phyloP scores from a whole-genome alignment of 371 early-diverging fungal genomes.

The Basidiobolus meristosporus region DNA sequence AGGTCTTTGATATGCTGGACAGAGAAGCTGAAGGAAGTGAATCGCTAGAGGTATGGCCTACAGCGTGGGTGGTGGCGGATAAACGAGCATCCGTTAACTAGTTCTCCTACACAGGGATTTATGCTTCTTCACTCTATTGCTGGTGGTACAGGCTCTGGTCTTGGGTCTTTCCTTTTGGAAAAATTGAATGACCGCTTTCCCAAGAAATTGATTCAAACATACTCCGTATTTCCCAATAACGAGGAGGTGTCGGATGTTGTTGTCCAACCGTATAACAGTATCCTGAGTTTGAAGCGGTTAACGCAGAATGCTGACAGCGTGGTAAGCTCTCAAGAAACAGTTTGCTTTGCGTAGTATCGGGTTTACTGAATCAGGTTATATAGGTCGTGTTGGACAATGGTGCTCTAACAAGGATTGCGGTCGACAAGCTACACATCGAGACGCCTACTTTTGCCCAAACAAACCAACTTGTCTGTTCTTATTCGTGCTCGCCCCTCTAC shows the following conservation, averaged over 20 bases:
- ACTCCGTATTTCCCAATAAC: constrained; percentile 98
- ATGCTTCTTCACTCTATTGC: constrained; percentile 86
- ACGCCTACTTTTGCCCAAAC: constrained; percentile 92
- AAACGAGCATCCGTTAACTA: too few species aligned
- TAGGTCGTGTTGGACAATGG: constrained; percentile 86
- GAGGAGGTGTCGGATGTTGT: constrained; percentile 96
- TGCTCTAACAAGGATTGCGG: constrained; percentile 82
- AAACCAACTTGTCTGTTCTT: constrained; percentile 68
- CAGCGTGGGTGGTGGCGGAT: too few species aligned
- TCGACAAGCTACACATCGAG: constrained; percentile 82
- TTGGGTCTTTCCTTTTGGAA: constrained; percentile 82
- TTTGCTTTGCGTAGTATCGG: constrained; percentile 8
- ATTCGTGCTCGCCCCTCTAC: not conserved
- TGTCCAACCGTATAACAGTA: constrained; percentile 99
- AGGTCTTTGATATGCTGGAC: constrained; percentile 84
- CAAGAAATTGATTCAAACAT: constrained; percentile 94
- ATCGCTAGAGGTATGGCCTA: constrained; percentile 43
- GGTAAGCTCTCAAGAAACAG: constrained; percentile 14
- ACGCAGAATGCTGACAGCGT: constrained; percentile 90
- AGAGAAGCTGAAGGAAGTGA: constrained; percentile 90
- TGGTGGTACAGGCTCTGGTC: constrained; percentile 94
- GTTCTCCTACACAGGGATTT: constrained; percentile 60
- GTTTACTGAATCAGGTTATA: too few species aligned
- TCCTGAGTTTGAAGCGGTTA: constrained; percentile 84
- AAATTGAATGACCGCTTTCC: constrained; percentile 87